phyloP scores from a whole-genome alignment of 2,329 filamentous ascomycete genomes.

The Cladosporium sp. region DNA sequence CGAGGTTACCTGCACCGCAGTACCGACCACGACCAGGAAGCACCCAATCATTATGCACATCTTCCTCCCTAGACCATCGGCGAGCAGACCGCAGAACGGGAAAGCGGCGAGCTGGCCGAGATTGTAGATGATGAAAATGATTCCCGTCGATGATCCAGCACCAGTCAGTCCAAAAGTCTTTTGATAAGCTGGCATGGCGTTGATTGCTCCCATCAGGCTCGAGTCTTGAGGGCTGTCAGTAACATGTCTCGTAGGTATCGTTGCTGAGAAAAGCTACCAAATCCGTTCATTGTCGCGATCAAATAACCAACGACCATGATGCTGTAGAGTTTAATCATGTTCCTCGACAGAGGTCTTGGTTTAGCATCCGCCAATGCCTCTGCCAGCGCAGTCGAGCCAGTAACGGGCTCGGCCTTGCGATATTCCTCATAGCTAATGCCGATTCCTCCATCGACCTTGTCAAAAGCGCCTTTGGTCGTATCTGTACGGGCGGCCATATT shows the following conservation, averaged over 20 bases:
- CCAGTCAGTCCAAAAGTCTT: conserved; percentile 41
- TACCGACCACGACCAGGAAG: conserved; percentile 46
- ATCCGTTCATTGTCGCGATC: neutral
- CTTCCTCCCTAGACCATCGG: too few species aligned
- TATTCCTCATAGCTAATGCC: neutral
- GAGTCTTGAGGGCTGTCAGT: conserved; percentile 16
- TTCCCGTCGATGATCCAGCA: conserved; percentile 41
- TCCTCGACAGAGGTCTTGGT: conserved; percentile 26
- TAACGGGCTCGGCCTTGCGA: neutral
- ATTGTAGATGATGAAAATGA: conserved; percentile 36
- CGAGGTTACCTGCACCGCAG: conserved; percentile 44
- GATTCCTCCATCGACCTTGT: neutral
- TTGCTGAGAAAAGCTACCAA: neutral
- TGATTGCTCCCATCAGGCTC: conserved; percentile 39
- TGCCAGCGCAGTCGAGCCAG: conserved; percentile 14
- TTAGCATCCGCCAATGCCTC: conserved; percentile 30
- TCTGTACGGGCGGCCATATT: neutral
- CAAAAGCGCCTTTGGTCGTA: neutral
- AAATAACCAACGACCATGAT: neutral
- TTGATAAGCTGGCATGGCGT: conserved; percentile 46
- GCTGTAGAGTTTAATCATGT: conserved; percentile 29
- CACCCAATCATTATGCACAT: too few species aligned
- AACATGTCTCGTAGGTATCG: neutral
- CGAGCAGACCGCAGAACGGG: too few species aligned
- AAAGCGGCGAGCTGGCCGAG: neutral